Base-by-base conservation (phyloP, 495 filamentous ascomycete genomes). In the Glarea lozoyensis region DNA sequence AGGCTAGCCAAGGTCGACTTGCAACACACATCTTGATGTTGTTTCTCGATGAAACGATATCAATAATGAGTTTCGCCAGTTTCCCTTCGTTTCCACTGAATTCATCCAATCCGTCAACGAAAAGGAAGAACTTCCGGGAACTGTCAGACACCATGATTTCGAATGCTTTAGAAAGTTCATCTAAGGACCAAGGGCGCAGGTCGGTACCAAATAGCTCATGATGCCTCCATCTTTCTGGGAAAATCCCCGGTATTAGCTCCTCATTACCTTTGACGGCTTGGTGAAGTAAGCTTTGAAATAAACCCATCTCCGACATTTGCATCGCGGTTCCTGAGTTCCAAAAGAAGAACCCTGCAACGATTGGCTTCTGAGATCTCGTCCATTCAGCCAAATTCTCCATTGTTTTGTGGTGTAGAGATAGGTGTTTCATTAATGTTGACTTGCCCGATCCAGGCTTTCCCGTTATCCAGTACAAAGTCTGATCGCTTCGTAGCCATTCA, bases 91-190 rank as follows among this genome's bases (percentile, higher is more conserved):
- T 16, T 2, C 54, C 65, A 3, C 56, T 37, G 37, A 53, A 65
- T 37, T 73, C 68, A 36, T 69, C 68, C 0, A 72, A 48, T 1
- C 65, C 67, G 43, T 73, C 71, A 20, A 74, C 61, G 32, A 71
- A 66, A 34, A 73, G 61, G 45, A 64, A 72, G 13, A 73, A 43
- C 30, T 23, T 54, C 2, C 27, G 22, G 16, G 21, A 13, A 3
- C 10, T 6, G 58, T 52, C 0, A 62, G 64, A 29, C n/a, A 17
- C 11, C 12, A 42, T 7, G 19, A 4, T 4, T 4, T 30, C 4
- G 10, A 29, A 30, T 13, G 25, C 25, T 15, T 17, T 9, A 12
- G 19, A 17, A 9, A 42, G 16, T 16, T 42, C 39, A 10, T 5
- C 9, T 18, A 21, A 4, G 4, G 36, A 16, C 25, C 39, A 42